Evolutionary conservation across 2,329 filamentous ascomycete genomes (phyloP).

Genomic region (Chaetomium sp.): DNA sequence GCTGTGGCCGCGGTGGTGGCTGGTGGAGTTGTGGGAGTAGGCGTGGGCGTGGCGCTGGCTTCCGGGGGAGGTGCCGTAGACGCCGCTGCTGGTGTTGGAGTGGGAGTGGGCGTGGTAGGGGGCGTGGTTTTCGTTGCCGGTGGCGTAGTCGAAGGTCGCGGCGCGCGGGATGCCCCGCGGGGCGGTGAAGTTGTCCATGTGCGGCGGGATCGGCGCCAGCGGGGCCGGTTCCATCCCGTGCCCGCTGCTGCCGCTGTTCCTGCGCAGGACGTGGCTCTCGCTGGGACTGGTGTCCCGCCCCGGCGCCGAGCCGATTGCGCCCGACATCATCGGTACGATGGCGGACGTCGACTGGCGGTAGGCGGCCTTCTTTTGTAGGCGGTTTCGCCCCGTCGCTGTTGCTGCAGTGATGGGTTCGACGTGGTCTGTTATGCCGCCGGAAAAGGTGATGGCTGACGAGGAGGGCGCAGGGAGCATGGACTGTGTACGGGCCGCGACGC

Average conservation of each 20-base stretch:
- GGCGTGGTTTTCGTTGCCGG: slow-evolving; percentile 48
- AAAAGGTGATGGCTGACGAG: slow-evolving; percentile 38
- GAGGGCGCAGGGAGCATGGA: slow-evolving; percentile 44
- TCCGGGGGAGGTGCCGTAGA: slow-evolving; percentile 35
- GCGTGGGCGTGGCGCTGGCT: slow-evolving; percentile 26
- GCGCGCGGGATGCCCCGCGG: slow-evolving; percentile 50
- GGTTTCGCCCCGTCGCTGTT: slow-evolving; percentile 51
- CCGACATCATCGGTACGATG: slow-evolving; percentile 41
- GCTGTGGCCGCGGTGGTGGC: slow-evolving; percentile 16
- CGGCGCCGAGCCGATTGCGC: slow-evolving; percentile 42
- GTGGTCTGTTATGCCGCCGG: slow-evolving; percentile 38
- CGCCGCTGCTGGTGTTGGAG: neutral
- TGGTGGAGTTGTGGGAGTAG: slow-evolving; percentile 26
- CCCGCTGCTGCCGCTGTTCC: slow-evolving; percentile 19
- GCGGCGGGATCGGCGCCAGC: slow-evolving; percentile 41
- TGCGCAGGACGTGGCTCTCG: neutral
- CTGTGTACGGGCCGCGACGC: slow-evolving; percentile 53
- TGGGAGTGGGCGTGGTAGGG: slow-evolving; percentile 24
- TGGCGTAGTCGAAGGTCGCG: slow-evolving; percentile 54
- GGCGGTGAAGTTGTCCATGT: slow-evolving; percentile 52
- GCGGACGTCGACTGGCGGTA: slow-evolving; percentile 45
- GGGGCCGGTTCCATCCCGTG: neutral
- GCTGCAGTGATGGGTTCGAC: slow-evolving; percentile 40
- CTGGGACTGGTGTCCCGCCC: slow-evolving; percentile 20
- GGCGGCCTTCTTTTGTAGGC: slow-evolving; percentile 64